phyloP scores from a whole-genome alignment of 768 basidiomycete species.

The Pleurotus cornucopiae region DNA sequence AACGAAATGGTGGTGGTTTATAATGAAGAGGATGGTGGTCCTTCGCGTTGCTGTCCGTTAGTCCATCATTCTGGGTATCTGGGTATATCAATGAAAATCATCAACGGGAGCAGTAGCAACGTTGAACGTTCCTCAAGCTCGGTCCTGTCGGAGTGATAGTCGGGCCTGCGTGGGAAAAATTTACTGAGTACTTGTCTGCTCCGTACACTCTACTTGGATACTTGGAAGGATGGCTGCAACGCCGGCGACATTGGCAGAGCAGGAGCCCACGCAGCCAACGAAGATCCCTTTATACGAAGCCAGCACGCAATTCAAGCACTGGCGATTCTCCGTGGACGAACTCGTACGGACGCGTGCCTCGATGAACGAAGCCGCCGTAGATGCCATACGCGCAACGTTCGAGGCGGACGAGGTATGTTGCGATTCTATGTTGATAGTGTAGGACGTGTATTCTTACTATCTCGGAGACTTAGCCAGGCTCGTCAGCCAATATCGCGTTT shows the following conservation, averaged over 20 bases:
- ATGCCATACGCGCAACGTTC: conserved; percentile 71
- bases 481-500: conserved; percentile 70
- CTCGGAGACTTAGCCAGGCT: conserved; percentile 52
- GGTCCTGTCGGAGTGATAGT: no score
- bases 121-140: no score
- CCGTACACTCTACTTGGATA: neutral
- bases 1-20: no score
- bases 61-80: no score
- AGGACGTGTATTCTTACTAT: conserved; percentile 15
- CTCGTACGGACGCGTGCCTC: conserved; percentile 56
- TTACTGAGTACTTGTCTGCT: neutral
- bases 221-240: conserved; percentile 6
- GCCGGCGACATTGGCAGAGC: conserved; percentile 1
- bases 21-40: no score
- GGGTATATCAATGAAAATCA: no score
- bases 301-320: conserved; percentile 81
- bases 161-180: no score
- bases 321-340: conserved; percentile 78
- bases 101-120: no score
- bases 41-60: no score
- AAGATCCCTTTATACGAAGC: conserved; percentile 62
- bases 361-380: conserved; percentile 74
- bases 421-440: conserved; percentile 1
- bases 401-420: conserved; percentile 70
- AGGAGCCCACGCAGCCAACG: conserved; percentile 1